phyloP scores from a whole-genome alignment of 2,329 filamentous ascomycete species.

The Chaetomium sp. region DNA sequence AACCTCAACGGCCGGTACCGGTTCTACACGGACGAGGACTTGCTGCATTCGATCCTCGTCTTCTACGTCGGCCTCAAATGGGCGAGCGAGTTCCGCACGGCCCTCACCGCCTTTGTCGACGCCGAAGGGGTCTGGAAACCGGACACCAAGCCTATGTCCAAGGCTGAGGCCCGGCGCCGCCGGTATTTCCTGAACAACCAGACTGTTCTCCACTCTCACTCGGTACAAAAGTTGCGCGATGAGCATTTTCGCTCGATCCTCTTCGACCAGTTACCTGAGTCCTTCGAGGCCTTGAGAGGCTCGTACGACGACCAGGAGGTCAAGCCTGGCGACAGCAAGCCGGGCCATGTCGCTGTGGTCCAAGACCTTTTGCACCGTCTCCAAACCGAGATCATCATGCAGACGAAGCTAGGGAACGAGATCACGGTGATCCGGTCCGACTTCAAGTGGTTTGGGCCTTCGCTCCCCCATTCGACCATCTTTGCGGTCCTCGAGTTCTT shows the following conservation, averaged over 20 bases:
- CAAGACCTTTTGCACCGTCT: slow-evolving; percentile 52
- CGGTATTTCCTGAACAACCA: slow-evolving; percentile 36
- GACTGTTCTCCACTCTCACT: neutral
- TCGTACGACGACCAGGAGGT: slow-evolving; percentile 35
- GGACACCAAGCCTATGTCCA: slow-evolving; percentile 22
- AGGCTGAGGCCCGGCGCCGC: slow-evolving; percentile 35
- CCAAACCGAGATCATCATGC: slow-evolving; percentile 48
- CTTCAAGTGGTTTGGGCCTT: slow-evolving; percentile 51
- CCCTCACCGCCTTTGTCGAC: slow-evolving; percentile 23
- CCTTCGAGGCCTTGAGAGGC: slow-evolving; percentile 31
- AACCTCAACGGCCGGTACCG: slow-evolving; percentile 45
- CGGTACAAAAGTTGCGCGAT: slow-evolving; percentile 30
- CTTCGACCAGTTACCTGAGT: slow-evolving; percentile 46
- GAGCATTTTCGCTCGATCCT: slow-evolving; percentile 44
- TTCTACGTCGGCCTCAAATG: slow-evolving; percentile 35
- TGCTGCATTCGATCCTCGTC: slow-evolving; percentile 36
- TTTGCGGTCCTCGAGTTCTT: slow-evolving; percentile 49
- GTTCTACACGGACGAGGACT: slow-evolving; percentile 49
- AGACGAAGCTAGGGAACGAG: slow-evolving; percentile 39
- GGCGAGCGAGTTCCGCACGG: slow-evolving; percentile 28
- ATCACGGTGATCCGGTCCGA: slow-evolving; percentile 51
- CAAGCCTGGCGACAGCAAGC: slow-evolving; percentile 28
- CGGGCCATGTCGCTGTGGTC: slow-evolving; percentile 42
- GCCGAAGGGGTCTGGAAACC: slow-evolving; percentile 28
- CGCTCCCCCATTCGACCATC: slow-evolving; percentile 50